Evolutionary conservation across 345 rosid genomes (phyloP).

Genomic region (Noccaea caerulescens): DNA sequence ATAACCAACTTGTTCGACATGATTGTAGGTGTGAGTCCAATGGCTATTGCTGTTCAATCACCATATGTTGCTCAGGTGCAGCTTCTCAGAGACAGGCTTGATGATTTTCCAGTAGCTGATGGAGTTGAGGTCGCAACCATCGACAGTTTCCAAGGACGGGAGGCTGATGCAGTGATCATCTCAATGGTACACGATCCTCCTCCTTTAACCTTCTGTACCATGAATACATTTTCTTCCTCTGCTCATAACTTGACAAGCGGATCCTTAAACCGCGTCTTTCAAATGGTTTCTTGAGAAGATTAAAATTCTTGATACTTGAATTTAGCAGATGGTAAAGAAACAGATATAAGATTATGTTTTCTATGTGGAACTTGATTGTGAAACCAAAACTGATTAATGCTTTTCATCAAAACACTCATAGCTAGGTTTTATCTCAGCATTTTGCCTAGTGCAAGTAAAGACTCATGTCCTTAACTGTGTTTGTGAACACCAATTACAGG

Average conservation of each 20-base stretch:
- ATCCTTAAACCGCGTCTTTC: neutral
- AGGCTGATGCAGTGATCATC: conserved; percentile 94
- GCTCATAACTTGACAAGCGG: neutral
- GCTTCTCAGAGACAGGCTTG: conserved; percentile 82
- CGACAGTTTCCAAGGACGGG: conserved; percentile 97
- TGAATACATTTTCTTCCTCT: conserved; percentile 7
- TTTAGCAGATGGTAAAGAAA: conserved; percentile 1
- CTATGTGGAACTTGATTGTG: conserved; percentile 4
- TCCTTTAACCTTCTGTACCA: neutral
- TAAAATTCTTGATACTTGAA: too few relatives aligned
- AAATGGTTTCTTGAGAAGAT: too few relatives aligned
- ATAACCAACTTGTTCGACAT: conserved; percentile 14
- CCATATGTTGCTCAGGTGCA: conserved; percentile 99
- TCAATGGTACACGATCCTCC: conserved; percentile 69
- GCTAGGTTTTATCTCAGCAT: too few relatives aligned
- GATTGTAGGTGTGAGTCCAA: conserved; percentile 77
- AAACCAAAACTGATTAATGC: conserved; percentile 2
- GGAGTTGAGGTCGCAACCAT: conserved; percentile 95
- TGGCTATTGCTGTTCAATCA: conserved; percentile 84
- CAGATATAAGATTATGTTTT: conserved; percentile 3
- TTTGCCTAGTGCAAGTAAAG: neutral
- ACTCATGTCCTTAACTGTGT: conserved; percentile 6
- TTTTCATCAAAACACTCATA: too few relatives aligned
- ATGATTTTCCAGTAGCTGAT: conserved; percentile 74
- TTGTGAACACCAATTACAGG: conserved; percentile 47